A percentile compares a stretch with the other conserved stretches of the same genome.
Evolutionary conservation across 1,284 basidiomycete genomes (phyloP).

Genomic region (Leccinum griseonigrum): DNA sequence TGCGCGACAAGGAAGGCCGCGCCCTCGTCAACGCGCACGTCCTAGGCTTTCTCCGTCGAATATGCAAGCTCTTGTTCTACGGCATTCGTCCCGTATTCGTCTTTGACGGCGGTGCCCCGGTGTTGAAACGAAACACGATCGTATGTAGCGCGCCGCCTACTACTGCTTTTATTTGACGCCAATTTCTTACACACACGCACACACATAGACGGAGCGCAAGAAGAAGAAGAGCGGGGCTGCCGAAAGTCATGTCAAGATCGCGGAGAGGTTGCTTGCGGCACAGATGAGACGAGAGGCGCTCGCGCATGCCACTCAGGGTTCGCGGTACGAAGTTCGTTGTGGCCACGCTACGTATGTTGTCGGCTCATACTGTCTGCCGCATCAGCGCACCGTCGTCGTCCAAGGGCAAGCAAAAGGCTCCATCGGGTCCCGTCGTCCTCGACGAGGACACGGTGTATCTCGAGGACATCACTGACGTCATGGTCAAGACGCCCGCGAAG

Average conservation of each 20-base stretch:
- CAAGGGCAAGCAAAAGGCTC: slow-evolving; percentile 46
- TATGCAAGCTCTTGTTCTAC: slow-evolving; percentile 94
- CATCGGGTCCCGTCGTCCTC: slow-evolving; percentile 43
- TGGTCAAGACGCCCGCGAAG: slow-evolving; percentile 50
- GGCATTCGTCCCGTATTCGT: slow-evolving; percentile 98
- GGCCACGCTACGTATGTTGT: not conserved
- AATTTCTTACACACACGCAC: not conserved
- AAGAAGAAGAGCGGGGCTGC: slow-evolving; percentile 87
- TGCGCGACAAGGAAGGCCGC: slow-evolving; percentile 95
- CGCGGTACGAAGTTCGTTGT: slow-evolving; percentile 31
- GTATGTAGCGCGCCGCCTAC: slow-evolving; percentile 43
- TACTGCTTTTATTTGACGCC: slow-evolving; percentile 3
- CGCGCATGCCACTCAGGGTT: slow-evolving; percentile 55
- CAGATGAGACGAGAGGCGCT: slow-evolving; percentile 92
- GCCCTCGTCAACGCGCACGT: slow-evolving; percentile 94
- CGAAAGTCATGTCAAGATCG: slow-evolving; percentile 78
- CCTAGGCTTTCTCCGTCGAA: slow-evolving; percentile 89
- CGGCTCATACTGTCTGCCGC: slow-evolving; percentile 3
- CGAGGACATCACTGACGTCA: slow-evolving; percentile 75
- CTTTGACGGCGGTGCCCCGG: slow-evolving; percentile 93
- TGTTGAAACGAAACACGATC: slow-evolving; percentile 83
- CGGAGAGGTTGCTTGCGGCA: slow-evolving; percentile 90
- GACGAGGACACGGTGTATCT: slow-evolving; percentile 79
- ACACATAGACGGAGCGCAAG: slow-evolving; percentile 72
- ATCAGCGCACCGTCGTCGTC: slow-evolving; percentile 14